Conservation (phyloP, 192 early-diverging fungal genomes). For the Lunasporangiospora selenospora region DNA sequence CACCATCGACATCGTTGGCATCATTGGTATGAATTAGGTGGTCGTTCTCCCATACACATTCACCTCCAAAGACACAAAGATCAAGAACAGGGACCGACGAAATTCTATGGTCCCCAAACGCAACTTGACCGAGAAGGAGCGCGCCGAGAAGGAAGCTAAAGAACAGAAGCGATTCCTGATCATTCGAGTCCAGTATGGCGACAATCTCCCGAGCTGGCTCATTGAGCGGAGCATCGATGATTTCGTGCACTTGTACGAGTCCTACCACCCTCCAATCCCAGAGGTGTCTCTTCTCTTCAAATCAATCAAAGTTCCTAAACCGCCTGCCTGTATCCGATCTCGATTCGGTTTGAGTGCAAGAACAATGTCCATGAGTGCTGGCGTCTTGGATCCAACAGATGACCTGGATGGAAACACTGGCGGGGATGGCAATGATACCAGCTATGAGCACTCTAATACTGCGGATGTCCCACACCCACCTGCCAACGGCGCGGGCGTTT, state of each 20-base stretch:
- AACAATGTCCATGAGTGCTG: neutral
- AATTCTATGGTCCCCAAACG: no score
- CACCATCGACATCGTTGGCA: no score
- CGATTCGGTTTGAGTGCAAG: conserved; percentile 19
- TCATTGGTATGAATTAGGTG: no score
- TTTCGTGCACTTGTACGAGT: conserved; percentile 38
- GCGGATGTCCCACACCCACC: neutral
- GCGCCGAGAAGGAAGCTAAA: conserved; percentile 42
- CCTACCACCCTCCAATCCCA: conserved; percentile 38
- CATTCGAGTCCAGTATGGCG: conserved; percentile 45
- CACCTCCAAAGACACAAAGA: conserved; percentile 40
- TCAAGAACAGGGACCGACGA: conserved; percentile 24
- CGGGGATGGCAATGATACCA: no score
- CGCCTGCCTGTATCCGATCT: conserved; percentile 28
- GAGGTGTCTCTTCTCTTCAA: conserved; percentile 17
- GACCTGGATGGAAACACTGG: no score
- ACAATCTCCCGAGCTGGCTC: conserved; percentile 40
- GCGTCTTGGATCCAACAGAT: neutral
- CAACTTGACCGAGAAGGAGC: conserved; percentile 16
- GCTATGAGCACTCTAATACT: neutral
- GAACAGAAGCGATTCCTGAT: conserved; percentile 43
- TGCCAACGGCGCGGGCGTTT: conserved; percentile 5
- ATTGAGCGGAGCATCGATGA: conserved; percentile 44
- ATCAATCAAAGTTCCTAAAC: conserved; percentile 33
- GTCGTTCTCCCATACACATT: conserved; percentile 42